Base-by-base conservation (phyloP, 2,329 filamentous ascomycete genomes). In the Alternaria triticimaculans region DNA sequence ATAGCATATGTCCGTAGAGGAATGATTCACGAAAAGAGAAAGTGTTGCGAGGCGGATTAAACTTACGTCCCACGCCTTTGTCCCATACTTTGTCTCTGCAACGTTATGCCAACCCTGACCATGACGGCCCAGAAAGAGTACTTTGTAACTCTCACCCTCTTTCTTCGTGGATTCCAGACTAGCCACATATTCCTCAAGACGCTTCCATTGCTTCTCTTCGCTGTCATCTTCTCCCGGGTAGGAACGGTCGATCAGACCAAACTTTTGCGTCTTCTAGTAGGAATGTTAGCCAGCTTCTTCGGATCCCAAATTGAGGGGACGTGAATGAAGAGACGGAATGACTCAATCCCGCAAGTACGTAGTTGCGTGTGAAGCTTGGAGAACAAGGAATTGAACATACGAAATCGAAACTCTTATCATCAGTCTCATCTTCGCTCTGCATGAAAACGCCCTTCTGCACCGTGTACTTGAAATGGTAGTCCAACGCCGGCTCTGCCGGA, bases 61-160 rank as follows among this genome's bases (percentile, higher is more conserved):
- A 80, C 86, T 70, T 76, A 87, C 87, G 74, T 92, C 89, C 90
- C 90, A 92, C 6, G 86, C 87, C 7, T 86, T 83, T 0, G 89
- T 92, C 28, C 89, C 89, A 70, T 91, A 92, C 72, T 84, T 89
- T n/a, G 82, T 80, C 79, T 92, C 88, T 9, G 89, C 90, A 15
- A 88, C 87, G 73, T 90, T 90, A 73, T 90, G 86, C 62, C 81
- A 82, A 0, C 90, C 90, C 77, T 93, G 86, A 10, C 90, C 91
- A 75, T 93, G 91, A 43, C 91, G 86, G 20, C 87, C 90, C 72
- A 92, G 83, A 76, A 89, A 89, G 21, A 93, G 76, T 8, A 93
- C 83, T 77, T 92, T 92, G 81, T 89, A 90, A 14, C 82, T 79
- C 6, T 84, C 83, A 26, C 81, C 82, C 3, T 78, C 73, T n/a